These are phyloP conservation scores for Lachancea fermentati DNA, from an alignment of 805 yeast genomes.

Conservation along the genomic window DNA sequence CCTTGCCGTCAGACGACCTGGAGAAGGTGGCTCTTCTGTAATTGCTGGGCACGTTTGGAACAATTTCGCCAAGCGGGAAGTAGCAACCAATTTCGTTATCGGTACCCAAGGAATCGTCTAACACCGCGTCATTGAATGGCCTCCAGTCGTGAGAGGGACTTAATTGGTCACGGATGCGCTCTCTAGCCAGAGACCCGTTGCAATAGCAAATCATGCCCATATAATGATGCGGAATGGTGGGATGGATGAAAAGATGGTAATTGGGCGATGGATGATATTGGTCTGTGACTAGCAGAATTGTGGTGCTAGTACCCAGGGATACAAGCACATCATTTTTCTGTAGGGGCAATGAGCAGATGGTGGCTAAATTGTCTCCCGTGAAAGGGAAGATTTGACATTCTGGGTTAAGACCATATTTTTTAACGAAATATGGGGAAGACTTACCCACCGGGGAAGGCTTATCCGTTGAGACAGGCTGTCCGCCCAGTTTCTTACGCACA, in stretches of 20 bases:
- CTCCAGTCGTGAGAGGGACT: constrained; percentile 46
- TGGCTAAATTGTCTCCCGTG: constrained; percentile 90
- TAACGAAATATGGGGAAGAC: constrained; percentile 54
- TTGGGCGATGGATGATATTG: constrained; percentile 71
- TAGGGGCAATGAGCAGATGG: constrained; percentile 77
- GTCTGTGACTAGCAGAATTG: constrained; percentile 76
- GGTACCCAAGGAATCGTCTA: constrained; percentile 32
- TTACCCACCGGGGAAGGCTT: constrained; percentile 38
- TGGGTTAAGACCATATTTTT: constrained; percentile 55
- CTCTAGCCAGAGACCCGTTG: constrained; percentile 86
- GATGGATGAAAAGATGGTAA: constrained; percentile 83
- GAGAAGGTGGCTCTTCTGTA: constrained; percentile 46
- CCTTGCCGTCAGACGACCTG: constrained; percentile 23
- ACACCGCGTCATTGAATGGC: constrained; percentile 46
- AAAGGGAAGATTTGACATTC: constrained; percentile 64
- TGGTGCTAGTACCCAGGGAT: constrained; percentile 89
- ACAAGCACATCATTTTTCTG: constrained; percentile 69
- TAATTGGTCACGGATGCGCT: constrained; percentile 58
- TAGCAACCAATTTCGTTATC: constrained; percentile 62
- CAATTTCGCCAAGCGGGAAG: constrained; percentile 87
- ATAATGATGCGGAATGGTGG: constrained; percentile 65
- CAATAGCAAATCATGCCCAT: constrained; percentile 97
- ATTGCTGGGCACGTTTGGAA: constrained; percentile 72
- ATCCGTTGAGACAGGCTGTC: constrained; percentile 37
- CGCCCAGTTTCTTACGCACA: constrained; percentile 39